Base-by-base conservation (phyloP, 371 early-diverging fungal genomes). In the Mortierella sp. region DNA sequence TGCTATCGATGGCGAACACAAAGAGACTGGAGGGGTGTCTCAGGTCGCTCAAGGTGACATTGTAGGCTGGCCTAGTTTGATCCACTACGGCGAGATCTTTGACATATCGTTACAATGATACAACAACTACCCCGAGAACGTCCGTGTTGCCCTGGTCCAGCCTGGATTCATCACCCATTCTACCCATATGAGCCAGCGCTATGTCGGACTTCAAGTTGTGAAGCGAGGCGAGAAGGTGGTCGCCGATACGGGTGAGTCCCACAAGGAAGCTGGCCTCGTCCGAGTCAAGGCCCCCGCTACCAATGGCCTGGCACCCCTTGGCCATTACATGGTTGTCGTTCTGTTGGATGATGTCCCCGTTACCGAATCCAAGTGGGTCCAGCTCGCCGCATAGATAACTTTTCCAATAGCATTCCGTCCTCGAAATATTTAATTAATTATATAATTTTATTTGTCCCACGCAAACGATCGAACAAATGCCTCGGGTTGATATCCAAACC, bases 161-260 rank as follows among this genome's bases (percentile, higher is more conserved):
- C 74, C 77, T 26, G 88, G 88, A 5, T 86, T 89, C 50, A 77
- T 81, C 37, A 89, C 90, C 4, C 90, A 89, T 66, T 86, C 88
- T 9, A 83, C 77, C 11, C 87, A 89, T 52, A 86, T 89, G 86
- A 84, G 85, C 41, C 87, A 88, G 55, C 79, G 88, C 1, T 77
- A 74, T 66, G 76, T 88, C 5, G 79, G 71, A 1, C 73, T 85
- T 1, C 77, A 84, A 63, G 63, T 82, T 44, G 63, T 72, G 29
- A 55, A 70, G 61, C 73, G 74, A 1, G 81, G 70, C 0, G 58
- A 63, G 16, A 79, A 71, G 43, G 26, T 39, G 29, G 64, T 64
- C 31, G 52, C 70, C 1, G 39, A 45, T 6, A 34, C 3, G 2
- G 73, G 41, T 4, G 40, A 48, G 26, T 10, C 63, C 4, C 58